Base-by-base conservation (phyloP, 441 rosid genomes). In the Syzygium malaccense region DNA sequence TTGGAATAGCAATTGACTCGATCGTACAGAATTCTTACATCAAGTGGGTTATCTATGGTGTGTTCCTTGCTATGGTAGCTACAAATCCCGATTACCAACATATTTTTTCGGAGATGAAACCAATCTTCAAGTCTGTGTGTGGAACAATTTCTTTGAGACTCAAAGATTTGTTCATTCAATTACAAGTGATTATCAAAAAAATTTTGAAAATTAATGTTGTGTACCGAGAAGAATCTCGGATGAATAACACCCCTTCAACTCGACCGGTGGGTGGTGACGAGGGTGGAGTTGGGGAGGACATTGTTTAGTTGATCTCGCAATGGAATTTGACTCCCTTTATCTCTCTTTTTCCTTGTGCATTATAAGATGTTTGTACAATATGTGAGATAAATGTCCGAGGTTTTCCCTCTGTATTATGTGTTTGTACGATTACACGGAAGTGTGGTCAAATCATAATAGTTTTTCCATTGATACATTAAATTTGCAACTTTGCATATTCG, bases 221-320 rank as follows among this genome's bases (percentile, higher is more conserved):
- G 1, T 0, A 32, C 26, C 7, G 0, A 68, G 78, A 33, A 32
- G 78, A 9, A 68, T 18, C 26, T 4, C 10, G 2, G 0, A 3
- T 4, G 78, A 32, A 18, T 68, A 18, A 33, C 26, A 10, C 7
- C 4, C 14, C 14, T 5, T 8, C 7, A 3, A 4, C 79, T 23
- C 15, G 0, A 33, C 0, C 48, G 0, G 7, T 20, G 0, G 7
- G 79, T 13, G 11, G 3, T 10, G 15, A 68, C 1, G 26, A 3
- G 1, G 28, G 26, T 2, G 4, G 14, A 71, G 79, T 20, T 3
- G 28, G 48, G 14, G 80, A 71, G 15, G 1, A 71, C 14, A 37
- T 10, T 0, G 49, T 37, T 15, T 71, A 71, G 49, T 71, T 71
- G 80, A 71, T 71, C 25, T 37, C 8, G 7, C 5, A 26, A 68